Conservation (phyloP, 495 filamentous ascomycete species). For the Tuber indicum region DNA sequence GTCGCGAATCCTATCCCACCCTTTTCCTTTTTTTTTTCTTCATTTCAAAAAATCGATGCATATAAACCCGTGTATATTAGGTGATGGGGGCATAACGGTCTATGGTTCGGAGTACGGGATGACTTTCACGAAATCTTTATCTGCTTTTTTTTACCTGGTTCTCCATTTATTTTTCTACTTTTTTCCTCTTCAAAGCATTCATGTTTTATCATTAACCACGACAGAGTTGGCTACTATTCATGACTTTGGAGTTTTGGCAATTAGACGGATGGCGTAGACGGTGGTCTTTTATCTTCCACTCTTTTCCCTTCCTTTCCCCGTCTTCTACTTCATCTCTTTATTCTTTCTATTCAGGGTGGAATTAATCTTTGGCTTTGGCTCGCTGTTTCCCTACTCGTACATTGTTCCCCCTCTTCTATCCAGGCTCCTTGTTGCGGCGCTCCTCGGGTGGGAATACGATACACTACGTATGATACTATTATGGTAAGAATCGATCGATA, state of each 20-base stretch:
- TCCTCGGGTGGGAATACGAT: neutral
- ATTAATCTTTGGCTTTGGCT: neutral
- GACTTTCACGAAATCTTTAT: neutral
- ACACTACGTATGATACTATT: neutral
- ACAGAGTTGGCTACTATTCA: neutral
- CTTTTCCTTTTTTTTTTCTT: neutral
- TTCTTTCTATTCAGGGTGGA: neutral
- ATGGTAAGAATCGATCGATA: neutral
- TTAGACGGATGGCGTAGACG: neutral
- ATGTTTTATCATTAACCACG: neutral
- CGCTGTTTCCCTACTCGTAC: neutral
- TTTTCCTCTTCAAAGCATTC: neutral
- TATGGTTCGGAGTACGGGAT: neutral
- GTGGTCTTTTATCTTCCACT: neutral
- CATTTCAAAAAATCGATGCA: conserved; percentile 1
- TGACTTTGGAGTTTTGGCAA: neutral
- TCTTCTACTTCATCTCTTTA: neutral
- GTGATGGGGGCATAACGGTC: neutral
- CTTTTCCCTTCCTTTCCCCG: neutral
- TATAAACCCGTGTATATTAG: neutral
- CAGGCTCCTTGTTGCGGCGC: neutral
- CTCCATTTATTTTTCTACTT: neutral
- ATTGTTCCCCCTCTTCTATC: neutral
- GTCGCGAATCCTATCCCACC: neutral
- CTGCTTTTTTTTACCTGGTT: neutral